phyloP scores from a whole-genome alignment of 2,329 filamentous ascomycete genomes.

The Alternaria metachromatica region DNA sequence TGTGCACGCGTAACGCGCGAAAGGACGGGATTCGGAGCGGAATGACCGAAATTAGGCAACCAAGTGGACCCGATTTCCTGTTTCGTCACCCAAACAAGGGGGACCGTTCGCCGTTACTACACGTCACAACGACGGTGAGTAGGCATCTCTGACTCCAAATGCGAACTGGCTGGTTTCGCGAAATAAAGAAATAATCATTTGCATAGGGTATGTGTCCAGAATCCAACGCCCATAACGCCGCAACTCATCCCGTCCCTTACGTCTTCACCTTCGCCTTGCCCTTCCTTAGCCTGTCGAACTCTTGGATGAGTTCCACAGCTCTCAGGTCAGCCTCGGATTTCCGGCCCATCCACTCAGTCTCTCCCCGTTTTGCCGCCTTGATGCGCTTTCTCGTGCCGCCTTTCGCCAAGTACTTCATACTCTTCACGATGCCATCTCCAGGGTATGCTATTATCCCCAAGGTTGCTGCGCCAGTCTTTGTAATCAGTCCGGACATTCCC shows the following conservation, averaged over 20 bases:
- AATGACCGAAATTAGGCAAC: not conserved
- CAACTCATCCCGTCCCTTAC: not conserved
- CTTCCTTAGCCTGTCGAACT: constrained; percentile 6
- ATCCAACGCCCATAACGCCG: not conserved
- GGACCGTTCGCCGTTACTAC: not conserved
- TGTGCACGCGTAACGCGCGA: not conserved
- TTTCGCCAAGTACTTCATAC: constrained; percentile 14
- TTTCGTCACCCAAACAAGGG: not conserved
- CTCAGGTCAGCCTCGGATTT: not conserved
- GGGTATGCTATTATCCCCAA: constrained; percentile 23
- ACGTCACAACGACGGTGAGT: not conserved
- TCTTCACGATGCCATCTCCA: constrained; percentile 22
- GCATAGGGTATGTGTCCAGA: not conserved
- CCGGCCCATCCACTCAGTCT: constrained; percentile 9
- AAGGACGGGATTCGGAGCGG: not conserved
- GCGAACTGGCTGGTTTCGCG: not conserved
- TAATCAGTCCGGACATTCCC: constrained; percentile 17
- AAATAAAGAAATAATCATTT: not conserved
- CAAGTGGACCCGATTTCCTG: not conserved
- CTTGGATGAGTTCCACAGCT: not conserved
- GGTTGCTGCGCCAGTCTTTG: constrained; percentile 9
- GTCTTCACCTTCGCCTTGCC: not conserved
- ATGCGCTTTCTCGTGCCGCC: constrained; percentile 12
- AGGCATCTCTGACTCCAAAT: not conserved
- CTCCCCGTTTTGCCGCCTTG: constrained; percentile 3